A percentile compares a stretch with the other conserved stretches of the same genome.
phyloP scores from a whole-genome alignment of 148 eudicot genomes.

The Silene latifolia region DNA sequence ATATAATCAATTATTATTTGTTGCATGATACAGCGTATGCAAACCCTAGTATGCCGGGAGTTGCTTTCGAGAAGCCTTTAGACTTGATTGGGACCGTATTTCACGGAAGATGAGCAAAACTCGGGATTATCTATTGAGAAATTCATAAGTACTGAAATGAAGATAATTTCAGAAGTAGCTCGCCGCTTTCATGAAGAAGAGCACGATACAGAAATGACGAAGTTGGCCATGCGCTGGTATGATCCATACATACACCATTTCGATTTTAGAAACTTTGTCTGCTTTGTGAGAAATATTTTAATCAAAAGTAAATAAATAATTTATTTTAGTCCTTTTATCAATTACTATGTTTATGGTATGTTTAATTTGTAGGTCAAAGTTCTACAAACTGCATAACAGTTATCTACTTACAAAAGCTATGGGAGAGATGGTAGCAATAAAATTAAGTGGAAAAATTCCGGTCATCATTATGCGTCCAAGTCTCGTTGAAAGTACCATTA shows the following conservation, averaged over 20 bases:
- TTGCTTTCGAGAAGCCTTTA: neutral
- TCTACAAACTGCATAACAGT: neutral
- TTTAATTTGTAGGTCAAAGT: constrained; percentile 1
- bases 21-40: neutral
- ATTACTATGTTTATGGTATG: too few relatives aligned
- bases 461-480: constrained; percentile 5
- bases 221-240: constrained; percentile 12
- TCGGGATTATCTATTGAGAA: neutral
- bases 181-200: neutral
- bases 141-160: neutral
- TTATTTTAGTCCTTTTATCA: neutral
- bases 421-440: neutral
- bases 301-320: too few relatives aligned
- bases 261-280: too few relatives aligned
- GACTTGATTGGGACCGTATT: neutral
- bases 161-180: neutral
- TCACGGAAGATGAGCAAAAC: neutral
- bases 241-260: neutral
- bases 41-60: neutral
- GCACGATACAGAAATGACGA: neutral
- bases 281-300: too few relatives aligned
- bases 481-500: neutral
- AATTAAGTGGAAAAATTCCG: neutral
- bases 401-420: constrained; percentile 15
- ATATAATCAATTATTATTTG: neutral